phyloP scores from a whole-genome alignment of 805 yeast species.

The Sporopachydermia quercuum region DNA sequence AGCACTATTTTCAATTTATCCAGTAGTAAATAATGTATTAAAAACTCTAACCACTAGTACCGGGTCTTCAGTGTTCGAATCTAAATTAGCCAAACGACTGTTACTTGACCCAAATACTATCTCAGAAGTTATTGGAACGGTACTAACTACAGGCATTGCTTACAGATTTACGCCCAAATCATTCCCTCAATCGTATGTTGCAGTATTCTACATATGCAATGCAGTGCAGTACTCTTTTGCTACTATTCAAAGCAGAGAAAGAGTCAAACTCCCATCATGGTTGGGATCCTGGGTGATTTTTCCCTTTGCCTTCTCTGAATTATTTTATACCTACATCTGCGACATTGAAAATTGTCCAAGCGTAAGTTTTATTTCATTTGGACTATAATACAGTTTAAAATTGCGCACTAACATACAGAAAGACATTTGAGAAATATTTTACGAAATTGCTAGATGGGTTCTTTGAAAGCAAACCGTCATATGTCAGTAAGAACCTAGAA shows the following conservation, averaged over 20 bases:
- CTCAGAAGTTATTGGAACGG: not conserved
- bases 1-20: not conserved
- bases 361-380: too few species aligned
- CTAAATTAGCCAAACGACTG: not conserved
- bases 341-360: slow-evolving; percentile 22
- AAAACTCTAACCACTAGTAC: not conserved
- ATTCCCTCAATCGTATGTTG: not conserved
- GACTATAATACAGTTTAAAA: too few species aligned
- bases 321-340: slow-evolving; percentile 19
- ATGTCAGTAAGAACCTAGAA: slow-evolving; percentile 14
- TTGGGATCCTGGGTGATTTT: slow-evolving; percentile 25
- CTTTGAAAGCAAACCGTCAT: slow-evolving; percentile 16
- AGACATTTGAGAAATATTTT: slow-evolving; percentile 5
- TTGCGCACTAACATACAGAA: too few species aligned
- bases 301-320: slow-evolving; percentile 24
- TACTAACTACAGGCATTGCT: not conserved
- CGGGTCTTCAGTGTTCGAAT: not conserved
- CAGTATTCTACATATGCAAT: not conserved
- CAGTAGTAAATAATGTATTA: not conserved
- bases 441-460: slow-evolving; percentile 15
- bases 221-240: not conserved
- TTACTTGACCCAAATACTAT: not conserved
- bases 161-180: not conserved
- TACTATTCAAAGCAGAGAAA: not conserved
- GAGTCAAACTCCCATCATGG: slow-evolving; percentile 16